Evolutionary conservation across 192 early-diverging fungal species (phyloP).

Genomic region (Physocladia obscura): DNA sequence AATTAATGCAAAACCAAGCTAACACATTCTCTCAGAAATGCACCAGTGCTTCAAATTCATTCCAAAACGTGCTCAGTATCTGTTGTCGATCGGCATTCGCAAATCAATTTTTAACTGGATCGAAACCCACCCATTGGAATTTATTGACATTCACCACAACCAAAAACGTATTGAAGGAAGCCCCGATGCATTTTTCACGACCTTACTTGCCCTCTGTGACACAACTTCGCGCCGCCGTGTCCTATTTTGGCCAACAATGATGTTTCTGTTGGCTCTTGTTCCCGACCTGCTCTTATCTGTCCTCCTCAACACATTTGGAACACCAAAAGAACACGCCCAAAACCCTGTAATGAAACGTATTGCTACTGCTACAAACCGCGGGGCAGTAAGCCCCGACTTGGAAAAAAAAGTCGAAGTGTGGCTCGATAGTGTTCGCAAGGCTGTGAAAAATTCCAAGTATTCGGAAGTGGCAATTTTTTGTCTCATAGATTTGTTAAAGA

Average conservation of each 20-base stretch:
- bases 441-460: conserved; percentile 37
- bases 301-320: not conserved
- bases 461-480: conserved; percentile 70
- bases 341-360: not conserved
- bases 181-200: conserved; percentile 77
- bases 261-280: conserved; percentile 80
- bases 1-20: no score
- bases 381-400: conserved; percentile 17
- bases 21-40: conserved; percentile 29
- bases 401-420: conserved; percentile 30
- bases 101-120: conserved; percentile 93
- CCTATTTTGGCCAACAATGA: conserved; percentile 84
- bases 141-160: conserved; percentile 70
- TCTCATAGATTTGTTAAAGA: conserved; percentile 75
- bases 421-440: conserved; percentile 35
- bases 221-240: conserved; percentile 62
- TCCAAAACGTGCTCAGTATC: conserved; percentile 61
- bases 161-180: conserved; percentile 51
- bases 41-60: conserved; percentile 30
- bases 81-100: conserved; percentile 71
- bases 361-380: no score
- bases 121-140: conserved; percentile 79
- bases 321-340: not conserved
- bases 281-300: conserved; percentile 62
- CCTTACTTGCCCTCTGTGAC: conserved; percentile 62